These are phyloP conservation scores for Suillus placidus DNA, from an alignment of 768 basidiomycete genomes.

Conservation along the genomic window DNA sequence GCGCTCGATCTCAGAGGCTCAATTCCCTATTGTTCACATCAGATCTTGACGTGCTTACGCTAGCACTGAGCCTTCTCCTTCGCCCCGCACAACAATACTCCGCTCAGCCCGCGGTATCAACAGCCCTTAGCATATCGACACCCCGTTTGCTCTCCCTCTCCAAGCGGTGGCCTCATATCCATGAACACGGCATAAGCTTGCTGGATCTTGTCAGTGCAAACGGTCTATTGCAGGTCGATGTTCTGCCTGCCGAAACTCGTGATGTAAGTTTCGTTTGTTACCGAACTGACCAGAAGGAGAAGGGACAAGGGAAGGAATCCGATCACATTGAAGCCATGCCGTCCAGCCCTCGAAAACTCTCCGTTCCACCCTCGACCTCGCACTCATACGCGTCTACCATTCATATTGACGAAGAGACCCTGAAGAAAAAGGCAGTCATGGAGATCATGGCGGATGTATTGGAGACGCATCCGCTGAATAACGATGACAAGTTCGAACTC, in stretches of 20 bases:
- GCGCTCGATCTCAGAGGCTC: conserved; percentile 61
- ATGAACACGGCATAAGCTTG: conserved; percentile 78
- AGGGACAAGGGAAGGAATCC: conserved; percentile 51
- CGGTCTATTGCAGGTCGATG: conserved; percentile 54
- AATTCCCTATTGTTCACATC: conserved; percentile 86
- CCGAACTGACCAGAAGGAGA: conserved; percentile 55
- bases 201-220: conserved; percentile 68
- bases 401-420: conserved; percentile 61
- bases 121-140: conserved; percentile 79
- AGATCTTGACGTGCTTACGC: conserved; percentile 85
- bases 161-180: conserved; percentile 80
- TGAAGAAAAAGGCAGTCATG: conserved; percentile 68
- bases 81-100: conserved; percentile 97
- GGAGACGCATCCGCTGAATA: conserved; percentile 68
- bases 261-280: conserved; percentile 86
- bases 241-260: conserved; percentile 70
- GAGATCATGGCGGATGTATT: conserved; percentile 75
- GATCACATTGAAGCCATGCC: conserved; percentile 44
- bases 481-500: conserved; percentile 85
- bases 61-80: conserved; percentile 82
- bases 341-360: conserved; percentile 52
- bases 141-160: conserved; percentile 81
- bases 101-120: conserved; percentile 80
- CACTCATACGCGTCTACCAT: conserved; percentile 56
- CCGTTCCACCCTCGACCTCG: conserved; percentile 37